Conservation (phyloP, 78 protist genomes). For the Dictyostelium capitatum region DNA sequence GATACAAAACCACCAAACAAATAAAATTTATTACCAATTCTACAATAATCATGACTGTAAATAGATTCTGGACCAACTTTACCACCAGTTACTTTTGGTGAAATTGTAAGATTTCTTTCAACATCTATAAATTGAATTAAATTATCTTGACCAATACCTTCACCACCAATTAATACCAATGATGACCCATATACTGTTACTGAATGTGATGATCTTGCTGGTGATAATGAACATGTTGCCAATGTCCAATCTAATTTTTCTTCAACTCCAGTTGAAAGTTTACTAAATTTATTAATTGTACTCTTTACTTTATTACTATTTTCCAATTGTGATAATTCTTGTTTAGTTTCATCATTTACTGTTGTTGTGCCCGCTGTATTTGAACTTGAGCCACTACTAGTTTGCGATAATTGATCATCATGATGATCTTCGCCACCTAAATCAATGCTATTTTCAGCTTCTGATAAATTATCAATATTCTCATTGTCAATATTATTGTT, state of each 20-base stretch:
- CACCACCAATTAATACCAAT: conserved; percentile 70
- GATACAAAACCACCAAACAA: conserved; percentile 67
- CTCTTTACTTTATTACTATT: conserved; percentile 60
- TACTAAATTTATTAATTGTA: conserved; percentile 42
- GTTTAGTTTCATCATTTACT: conserved; percentile 47
- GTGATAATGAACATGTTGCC: conserved; percentile 20
- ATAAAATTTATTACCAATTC: conserved; percentile 78
- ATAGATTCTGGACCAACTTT: conserved; percentile 69
- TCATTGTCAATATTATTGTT: not conserved
- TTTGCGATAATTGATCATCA: conserved; percentile 16
- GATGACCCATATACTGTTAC: conserved; percentile 73
- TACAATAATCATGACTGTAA: conserved; percentile 53
- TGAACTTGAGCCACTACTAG: not conserved
- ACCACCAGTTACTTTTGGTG: conserved; percentile 69
- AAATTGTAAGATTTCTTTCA: conserved; percentile 34
- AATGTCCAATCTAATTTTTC: conserved; percentile 68
- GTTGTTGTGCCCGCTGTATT: not conserved
- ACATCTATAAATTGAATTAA: conserved; percentile 59
- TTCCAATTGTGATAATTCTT: conserved; percentile 49
- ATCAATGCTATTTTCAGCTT: not conserved
- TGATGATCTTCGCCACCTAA: not conserved
- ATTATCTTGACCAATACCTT: conserved; percentile 35
- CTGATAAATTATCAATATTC: not conserved
- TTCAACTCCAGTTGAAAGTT: conserved; percentile 49
- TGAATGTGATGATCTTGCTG: conserved; percentile 68